These are phyloP conservation scores for Schizothecium vesticola DNA, from an alignment of 495 filamentous ascomycete species.

Conservation along the genomic window DNA sequence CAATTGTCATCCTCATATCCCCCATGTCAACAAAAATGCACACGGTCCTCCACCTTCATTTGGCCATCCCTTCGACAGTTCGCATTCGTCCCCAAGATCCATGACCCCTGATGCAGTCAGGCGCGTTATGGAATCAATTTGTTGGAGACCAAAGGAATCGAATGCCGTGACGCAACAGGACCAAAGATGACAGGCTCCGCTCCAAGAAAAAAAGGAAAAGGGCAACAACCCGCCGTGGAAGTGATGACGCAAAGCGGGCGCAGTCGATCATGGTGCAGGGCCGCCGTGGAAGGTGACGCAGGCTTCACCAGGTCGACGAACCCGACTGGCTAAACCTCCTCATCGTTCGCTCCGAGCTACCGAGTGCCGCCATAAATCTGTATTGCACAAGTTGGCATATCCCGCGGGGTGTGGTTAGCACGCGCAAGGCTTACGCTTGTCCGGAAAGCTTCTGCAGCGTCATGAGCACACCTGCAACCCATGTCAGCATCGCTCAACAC, in stretches of 20 bases:
- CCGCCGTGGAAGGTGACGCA: not conserved
- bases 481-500: constrained; percentile 1
- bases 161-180: not conserved
- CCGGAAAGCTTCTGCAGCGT: constrained; percentile 40
- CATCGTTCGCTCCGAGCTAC: not conserved
- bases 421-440: constrained; percentile 16
- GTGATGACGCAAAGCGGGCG: not conserved
- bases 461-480: constrained; percentile 37
- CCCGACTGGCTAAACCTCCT: not conserved
- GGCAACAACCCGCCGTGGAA: not conserved
- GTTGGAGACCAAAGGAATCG: not conserved
- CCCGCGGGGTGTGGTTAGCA: not conserved
- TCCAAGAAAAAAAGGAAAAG: not conserved
- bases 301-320: not conserved
- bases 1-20: not conserved
- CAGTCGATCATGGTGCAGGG: not conserved
- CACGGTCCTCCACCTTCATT: not conserved
- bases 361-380: not conserved
- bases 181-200: not conserved
- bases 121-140: not conserved
- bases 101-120: not conserved
- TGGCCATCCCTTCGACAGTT: not conserved
- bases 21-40: not conserved
- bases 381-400: not conserved
- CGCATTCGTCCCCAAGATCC: not conserved